Conservation (phyloP, 2,329 filamentous ascomycete species). For the Monosporascus cannonballus region DNA sequence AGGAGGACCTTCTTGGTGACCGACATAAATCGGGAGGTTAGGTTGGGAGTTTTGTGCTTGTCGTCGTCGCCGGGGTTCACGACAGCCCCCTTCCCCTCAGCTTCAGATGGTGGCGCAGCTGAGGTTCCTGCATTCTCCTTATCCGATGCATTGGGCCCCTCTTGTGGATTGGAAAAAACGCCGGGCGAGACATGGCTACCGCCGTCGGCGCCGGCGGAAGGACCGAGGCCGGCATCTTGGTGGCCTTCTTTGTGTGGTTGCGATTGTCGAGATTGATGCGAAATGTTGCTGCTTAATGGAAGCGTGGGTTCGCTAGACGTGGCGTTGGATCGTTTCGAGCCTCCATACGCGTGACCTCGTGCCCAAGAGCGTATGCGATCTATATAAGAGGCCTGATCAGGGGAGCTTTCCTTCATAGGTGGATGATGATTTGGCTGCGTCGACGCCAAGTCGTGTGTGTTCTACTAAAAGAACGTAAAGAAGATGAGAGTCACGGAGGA, state of each 20-base stretch:
- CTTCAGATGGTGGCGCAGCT: conserved; percentile 35
- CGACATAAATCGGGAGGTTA: conserved; percentile 32
- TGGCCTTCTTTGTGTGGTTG: conserved; percentile 7
- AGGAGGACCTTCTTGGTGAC: conserved; percentile 57
- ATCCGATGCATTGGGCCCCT: conserved; percentile 14
- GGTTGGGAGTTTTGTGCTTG: conserved; percentile 23
- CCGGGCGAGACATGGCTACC: conserved; percentile 14
- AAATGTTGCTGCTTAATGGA: conserved; percentile 30
- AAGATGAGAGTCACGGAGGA: not conserved
- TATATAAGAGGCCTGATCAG: conserved; percentile 44
- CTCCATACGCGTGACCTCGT: conserved; percentile 50
- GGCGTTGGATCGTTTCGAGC: conserved; percentile 33
- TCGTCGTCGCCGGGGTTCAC: conserved; percentile 31
- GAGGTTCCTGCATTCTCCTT: conserved; percentile 27
- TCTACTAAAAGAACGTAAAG: conserved; percentile 10
- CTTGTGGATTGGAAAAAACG: conserved; percentile 18
- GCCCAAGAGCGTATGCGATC: conserved; percentile 52
- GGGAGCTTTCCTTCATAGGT: conserved; percentile 58
- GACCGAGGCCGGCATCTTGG: conserved; percentile 16
- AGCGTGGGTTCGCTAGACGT: conserved; percentile 33
- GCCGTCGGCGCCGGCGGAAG: conserved; percentile 11
- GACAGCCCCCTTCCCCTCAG: conserved; percentile 52
- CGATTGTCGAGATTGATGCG: conserved; percentile 16
- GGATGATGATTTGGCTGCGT: conserved; percentile 26
- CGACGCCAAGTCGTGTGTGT: conserved; percentile 25